Percentiles rank a stretch among this genome's conserved stretches.
These are phyloP conservation scores for Candida quercuum DNA, from an alignment of 805 yeast species.

Conservation along the genomic window DNA sequence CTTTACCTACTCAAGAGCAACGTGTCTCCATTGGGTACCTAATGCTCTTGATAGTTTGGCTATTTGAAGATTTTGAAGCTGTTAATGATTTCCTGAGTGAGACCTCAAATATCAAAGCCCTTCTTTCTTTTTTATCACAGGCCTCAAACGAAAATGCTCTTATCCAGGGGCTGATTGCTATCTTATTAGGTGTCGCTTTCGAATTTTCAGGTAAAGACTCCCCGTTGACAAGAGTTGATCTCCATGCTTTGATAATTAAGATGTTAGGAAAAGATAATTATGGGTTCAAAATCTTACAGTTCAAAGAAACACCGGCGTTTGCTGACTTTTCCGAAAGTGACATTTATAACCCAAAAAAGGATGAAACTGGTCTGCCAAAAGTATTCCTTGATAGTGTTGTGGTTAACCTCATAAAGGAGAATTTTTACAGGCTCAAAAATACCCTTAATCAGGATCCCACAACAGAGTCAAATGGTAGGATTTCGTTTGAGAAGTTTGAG, in stretches of 20 bases:
- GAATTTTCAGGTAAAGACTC: constrained; percentile 65
- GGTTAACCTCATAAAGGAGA: constrained; percentile 62
- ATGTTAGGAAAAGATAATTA: constrained; percentile 82
- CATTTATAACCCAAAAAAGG: constrained; percentile 48
- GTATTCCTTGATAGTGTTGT: constrained; percentile 67
- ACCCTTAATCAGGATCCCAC: constrained; percentile 73
- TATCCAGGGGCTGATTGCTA: constrained; percentile 67
- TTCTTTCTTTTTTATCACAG: constrained; percentile 60
- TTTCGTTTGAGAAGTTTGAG: constrained; percentile 51
- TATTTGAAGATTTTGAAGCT: constrained; percentile 71
- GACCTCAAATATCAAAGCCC: constrained; percentile 55
- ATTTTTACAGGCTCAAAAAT: constrained; percentile 58
- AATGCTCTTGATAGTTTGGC: constrained; percentile 68
- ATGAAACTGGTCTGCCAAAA: constrained; percentile 83
- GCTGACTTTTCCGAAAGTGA: constrained; percentile 49
- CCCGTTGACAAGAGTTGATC: constrained; percentile 53
- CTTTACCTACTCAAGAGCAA: constrained; percentile 59
- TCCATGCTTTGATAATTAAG: constrained; percentile 57
- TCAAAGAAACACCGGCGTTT: constrained; percentile 55
- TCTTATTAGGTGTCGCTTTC: constrained; percentile 70
- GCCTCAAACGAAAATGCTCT: constrained; percentile 45
- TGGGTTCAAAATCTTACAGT: constrained; percentile 63
- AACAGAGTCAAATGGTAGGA: constrained; percentile 59
- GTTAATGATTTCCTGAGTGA: constrained; percentile 73
- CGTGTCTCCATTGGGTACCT: constrained; percentile 74